A percentile compares a stretch with the other conserved stretches of the same genome.
These are phyloP conservation scores for Pyrus betulifolia DNA, from an alignment of 306 rosid species.

Conservation along the genomic window DNA sequence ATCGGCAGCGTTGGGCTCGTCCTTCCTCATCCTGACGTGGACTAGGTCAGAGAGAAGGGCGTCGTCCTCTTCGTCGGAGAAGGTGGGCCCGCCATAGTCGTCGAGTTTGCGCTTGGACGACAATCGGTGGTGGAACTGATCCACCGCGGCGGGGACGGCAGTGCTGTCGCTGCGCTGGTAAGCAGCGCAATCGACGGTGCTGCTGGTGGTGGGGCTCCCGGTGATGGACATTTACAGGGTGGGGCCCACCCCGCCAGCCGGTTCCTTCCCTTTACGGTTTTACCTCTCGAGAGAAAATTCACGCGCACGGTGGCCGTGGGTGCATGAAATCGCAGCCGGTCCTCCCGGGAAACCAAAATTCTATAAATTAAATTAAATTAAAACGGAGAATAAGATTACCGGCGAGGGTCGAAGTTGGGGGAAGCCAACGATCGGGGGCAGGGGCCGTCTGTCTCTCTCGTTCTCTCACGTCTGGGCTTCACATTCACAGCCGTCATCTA, in stretches of 20 bases:
- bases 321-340: slow-evolving; percentile 15
- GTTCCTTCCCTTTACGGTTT: neutral
- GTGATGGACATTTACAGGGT: slow-evolving; percentile 62
- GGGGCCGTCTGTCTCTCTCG: neutral
- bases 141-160: slow-evolving; percentile 1
- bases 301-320: neutral
- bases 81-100: slow-evolving; percentile 41
- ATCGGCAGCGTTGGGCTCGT: slow-evolving; percentile 42
- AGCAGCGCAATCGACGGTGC: slow-evolving; percentile 32
- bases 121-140: slow-evolving; percentile 23
- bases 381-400: neutral
- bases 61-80: slow-evolving; percentile 41
- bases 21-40: slow-evolving; percentile 59
- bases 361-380: neutral
- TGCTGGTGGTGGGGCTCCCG: slow-evolving; percentile 35
- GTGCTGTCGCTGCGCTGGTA: slow-evolving; percentile 30
- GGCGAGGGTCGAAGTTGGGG: neutral
- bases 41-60: slow-evolving; percentile 38
- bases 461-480: neutral
- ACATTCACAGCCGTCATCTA: slow-evolving; percentile 11
- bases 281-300: neutral
- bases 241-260: slow-evolving; percentile 33
- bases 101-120: slow-evolving; percentile 70
- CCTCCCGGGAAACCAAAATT: neutral
- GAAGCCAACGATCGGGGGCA: slow-evolving; percentile 1